A percentile compares a stretch with the other conserved stretches of the same genome.
Evolutionary conservation across 2,329 filamentous ascomycete genomes (phyloP).

Genomic region (Epichloe bromicola): DNA sequence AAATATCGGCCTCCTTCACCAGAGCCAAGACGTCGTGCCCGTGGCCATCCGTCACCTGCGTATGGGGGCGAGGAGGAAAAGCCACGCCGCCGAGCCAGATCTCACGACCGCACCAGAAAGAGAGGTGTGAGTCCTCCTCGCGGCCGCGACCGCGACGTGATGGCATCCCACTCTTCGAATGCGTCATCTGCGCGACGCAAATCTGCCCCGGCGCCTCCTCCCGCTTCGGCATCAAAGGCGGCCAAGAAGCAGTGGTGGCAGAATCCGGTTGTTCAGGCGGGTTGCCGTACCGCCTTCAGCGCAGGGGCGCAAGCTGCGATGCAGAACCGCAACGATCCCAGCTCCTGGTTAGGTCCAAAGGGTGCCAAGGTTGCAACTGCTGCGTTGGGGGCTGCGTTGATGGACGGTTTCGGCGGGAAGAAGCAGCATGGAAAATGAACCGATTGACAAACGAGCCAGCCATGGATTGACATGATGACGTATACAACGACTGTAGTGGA

Average conservation of each 20-base stretch:
- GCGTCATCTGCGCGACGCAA: conserved; percentile 7
- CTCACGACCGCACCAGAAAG: conserved; percentile 11
- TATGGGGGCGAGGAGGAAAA: conserved; percentile 11
- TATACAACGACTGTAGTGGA: neutral
- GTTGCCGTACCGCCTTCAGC: conserved; percentile 32
- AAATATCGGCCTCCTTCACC: conserved; percentile 3
- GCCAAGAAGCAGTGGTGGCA: conserved; percentile 21
- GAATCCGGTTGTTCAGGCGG: conserved; percentile 25
- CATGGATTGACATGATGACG: neutral
- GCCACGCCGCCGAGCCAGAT: conserved; percentile 11
- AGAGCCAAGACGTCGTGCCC: conserved; percentile 2
- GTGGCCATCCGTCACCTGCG: conserved; percentile 3
- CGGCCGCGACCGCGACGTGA: conserved; percentile 8
- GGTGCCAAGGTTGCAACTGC: conserved; percentile 35
- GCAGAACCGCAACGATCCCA: conserved; percentile 30
- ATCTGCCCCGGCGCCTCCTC: conserved; percentile 6
- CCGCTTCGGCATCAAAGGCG: conserved; percentile 13
- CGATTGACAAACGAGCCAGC: neutral
- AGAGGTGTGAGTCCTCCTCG: conserved; percentile 9
- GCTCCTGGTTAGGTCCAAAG: conserved; percentile 35
- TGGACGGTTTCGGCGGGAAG: conserved; percentile 31
- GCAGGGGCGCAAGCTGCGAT: conserved; percentile 36
- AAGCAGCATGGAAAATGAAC: neutral
- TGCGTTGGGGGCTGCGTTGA: conserved; percentile 33
- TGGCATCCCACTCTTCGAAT: conserved; percentile 4